These are phyloP conservation scores for Penicillium sp. DNA, from an alignment of 2,329 filamentous ascomycete species.

Conservation along the genomic window DNA sequence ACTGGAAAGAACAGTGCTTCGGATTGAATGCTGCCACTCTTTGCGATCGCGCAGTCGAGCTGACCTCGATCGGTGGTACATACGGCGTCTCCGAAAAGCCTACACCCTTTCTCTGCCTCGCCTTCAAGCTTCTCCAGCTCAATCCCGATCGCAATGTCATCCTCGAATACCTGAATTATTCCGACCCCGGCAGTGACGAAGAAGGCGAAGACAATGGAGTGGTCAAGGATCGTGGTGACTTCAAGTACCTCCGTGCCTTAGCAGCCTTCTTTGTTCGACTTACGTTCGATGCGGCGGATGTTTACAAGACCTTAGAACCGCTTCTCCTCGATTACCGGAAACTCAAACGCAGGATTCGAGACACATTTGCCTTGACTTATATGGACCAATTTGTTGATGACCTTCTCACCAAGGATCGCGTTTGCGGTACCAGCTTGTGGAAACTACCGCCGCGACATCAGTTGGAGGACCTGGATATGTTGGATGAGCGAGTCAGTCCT, in stretches of 20 bases:
- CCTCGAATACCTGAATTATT: conserved; percentile 75
- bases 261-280: conserved; percentile 93
- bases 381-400: conserved; percentile 96
- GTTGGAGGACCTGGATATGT: conserved; percentile 83
- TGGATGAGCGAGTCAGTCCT: conserved; percentile 84
- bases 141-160: conserved; percentile 79
- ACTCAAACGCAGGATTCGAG: conserved; percentile 74
- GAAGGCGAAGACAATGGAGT: conserved; percentile 36
- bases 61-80: conserved; percentile 85
- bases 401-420: conserved; percentile 81
- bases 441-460: conserved; percentile 83
- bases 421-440: conserved; percentile 90
- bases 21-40: conserved; percentile 81
- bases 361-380: conserved; percentile 75
- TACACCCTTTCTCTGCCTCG: conserved; percentile 86
- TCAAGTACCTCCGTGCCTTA: conserved; percentile 82
- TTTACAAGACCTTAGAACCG: conserved; percentile 81
- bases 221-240: conserved; percentile 49
- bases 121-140: conserved; percentile 92
- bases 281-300: conserved; percentile 79
- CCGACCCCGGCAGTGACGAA: conserved; percentile 67
- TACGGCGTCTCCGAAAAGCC: conserved; percentile 84
- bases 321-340: conserved; percentile 82
- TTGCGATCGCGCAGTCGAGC: conserved; percentile 84
- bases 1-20: conserved; percentile 99